Evolutionary conservation across 108 stramenopile genomes (phyloP).

Genomic region (Cyclotella baltica): DNA sequence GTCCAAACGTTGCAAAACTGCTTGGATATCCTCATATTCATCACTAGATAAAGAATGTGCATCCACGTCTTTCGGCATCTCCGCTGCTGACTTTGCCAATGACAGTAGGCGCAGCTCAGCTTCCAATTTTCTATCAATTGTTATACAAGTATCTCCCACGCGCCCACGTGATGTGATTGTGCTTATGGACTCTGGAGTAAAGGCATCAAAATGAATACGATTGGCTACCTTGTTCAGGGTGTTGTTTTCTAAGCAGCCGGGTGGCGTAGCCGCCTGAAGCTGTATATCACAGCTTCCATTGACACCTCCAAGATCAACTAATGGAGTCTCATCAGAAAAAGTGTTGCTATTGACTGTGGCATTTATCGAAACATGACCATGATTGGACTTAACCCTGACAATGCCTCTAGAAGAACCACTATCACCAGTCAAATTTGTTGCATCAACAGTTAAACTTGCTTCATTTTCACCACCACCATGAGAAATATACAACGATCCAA

Average conservation of each 20-base stretch:
- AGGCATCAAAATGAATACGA: constrained; percentile 80
- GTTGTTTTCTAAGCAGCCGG: not conserved
- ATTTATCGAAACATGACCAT: constrained; percentile 49
- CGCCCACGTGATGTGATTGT: constrained; percentile 59
- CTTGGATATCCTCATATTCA: constrained; percentile 17
- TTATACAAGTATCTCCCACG: constrained; percentile 50
- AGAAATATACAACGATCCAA: constrained; percentile 79
- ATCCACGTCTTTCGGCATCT: constrained; percentile 27
- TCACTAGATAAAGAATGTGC: constrained; percentile 38
- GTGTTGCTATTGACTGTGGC: constrained; percentile 20
- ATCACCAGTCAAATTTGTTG: constrained; percentile 8
- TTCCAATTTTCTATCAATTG: constrained; percentile 88
- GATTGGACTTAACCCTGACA: constrained; percentile 81
- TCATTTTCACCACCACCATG: constrained; percentile 33
- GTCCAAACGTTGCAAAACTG: constrained; percentile 60
- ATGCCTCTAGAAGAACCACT: constrained; percentile 30
- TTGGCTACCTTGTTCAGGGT: constrained; percentile 38
- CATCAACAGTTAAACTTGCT: constrained; percentile 28
- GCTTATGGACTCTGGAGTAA: constrained; percentile 77
- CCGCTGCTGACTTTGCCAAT: not conserved
- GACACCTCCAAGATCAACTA: constrained; percentile 86
- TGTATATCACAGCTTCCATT: constrained; percentile 87
- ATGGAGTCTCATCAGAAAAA: constrained; percentile 9
- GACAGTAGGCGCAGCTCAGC: constrained; percentile 76
- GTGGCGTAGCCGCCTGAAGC: constrained; percentile 16